Evolutionary conservation across 371 early-diverging fungal species (phyloP).

Genomic region (Synchytrium microbalum): DNA sequence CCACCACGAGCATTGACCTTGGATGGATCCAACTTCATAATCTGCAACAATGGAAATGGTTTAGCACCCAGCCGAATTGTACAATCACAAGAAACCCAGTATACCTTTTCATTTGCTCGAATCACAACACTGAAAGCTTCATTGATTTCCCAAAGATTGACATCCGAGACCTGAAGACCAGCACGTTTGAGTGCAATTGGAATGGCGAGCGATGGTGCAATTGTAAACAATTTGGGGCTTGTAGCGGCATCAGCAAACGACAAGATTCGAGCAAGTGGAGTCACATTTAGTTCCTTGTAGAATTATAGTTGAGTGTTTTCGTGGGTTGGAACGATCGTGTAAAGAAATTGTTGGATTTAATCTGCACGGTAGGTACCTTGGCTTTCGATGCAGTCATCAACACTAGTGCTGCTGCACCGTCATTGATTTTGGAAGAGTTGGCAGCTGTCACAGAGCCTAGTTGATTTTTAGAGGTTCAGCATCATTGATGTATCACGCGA

Average conservation of each 20-base stretch:
- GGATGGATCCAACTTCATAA: constrained; percentile 61
- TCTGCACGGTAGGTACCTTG: too few relatives aligned
- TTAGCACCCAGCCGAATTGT: background rate
- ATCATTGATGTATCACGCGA: background rate
- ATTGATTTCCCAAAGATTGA: constrained; percentile 84
- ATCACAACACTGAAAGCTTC: constrained; percentile 97
- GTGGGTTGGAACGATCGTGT: too few relatives aligned
- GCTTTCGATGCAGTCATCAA: constrained; percentile 72
- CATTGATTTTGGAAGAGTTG: constrained; percentile 87
- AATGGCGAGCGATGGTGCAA: constrained; percentile 85
- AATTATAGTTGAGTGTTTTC: too few relatives aligned
- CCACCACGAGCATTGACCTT: constrained; percentile 94
- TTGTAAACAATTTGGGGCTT: constrained; percentile 87
- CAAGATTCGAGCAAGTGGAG: constrained; percentile 69
- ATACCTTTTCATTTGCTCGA: constrained; percentile 72
- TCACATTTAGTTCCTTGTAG: constrained; percentile 66
- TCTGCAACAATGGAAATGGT: too few relatives aligned
- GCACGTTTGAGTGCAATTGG: constrained; percentile 85
- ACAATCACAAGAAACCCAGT: constrained; percentile 3
- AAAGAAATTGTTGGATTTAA: too few relatives aligned
- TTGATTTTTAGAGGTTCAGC: background rate
- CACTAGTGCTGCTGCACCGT: constrained; percentile 92
- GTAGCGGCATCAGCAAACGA: constrained; percentile 70
- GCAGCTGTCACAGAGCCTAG: constrained; percentile 89
- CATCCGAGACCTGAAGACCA: constrained; percentile 54